Evolutionary conservation across 2,329 filamentous ascomycete genomes (phyloP).

Genomic region (Dothiorella sarmentorum): DNA sequence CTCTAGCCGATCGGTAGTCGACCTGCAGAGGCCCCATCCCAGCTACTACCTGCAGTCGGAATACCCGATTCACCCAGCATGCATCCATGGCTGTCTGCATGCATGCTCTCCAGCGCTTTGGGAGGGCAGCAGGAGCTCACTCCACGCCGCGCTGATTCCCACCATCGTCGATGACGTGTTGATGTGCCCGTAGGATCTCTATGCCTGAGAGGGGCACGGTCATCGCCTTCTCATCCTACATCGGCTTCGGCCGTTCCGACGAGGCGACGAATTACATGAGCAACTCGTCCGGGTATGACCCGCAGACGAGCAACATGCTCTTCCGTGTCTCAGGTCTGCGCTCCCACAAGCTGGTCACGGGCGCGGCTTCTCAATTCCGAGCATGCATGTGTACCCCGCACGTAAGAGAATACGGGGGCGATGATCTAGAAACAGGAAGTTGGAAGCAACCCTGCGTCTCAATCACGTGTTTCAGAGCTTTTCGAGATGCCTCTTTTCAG

Average conservation of each 20-base stretch:
- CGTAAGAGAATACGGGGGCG: no score
- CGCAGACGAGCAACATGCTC: constrained; percentile 16
- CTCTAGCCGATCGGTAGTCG: constrained; percentile 13
- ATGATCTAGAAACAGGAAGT: no score
- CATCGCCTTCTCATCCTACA: constrained; percentile 17
- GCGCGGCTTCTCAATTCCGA: constrained; percentile 8
- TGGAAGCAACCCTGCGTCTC: no score
- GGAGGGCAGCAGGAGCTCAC: constrained; percentile 3
- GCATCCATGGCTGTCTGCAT: constrained; percentile 30
- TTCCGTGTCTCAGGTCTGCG: constrained; percentile 23
- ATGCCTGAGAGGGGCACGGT: not conserved
- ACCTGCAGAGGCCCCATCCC: constrained; percentile 21
- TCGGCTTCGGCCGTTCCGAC: constrained; percentile 20
- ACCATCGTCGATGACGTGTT: constrained; percentile 26
- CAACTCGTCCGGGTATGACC: not conserved
- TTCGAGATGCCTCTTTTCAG: no score
- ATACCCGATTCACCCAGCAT: constrained; percentile 29
- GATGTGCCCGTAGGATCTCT: constrained; percentile 14
- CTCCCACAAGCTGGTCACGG: constrained; percentile 21
- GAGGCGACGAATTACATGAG: constrained; percentile 20
- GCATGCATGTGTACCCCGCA: constrained; percentile 26
- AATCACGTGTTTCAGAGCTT: no score
- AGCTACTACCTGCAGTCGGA: constrained; percentile 18
- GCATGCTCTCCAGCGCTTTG: constrained; percentile 9
- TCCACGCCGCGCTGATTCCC: constrained; percentile 23